Conservation (phyloP, 805 yeast genomes). For the Saccharomycopsis synnaedendra region DNA sequence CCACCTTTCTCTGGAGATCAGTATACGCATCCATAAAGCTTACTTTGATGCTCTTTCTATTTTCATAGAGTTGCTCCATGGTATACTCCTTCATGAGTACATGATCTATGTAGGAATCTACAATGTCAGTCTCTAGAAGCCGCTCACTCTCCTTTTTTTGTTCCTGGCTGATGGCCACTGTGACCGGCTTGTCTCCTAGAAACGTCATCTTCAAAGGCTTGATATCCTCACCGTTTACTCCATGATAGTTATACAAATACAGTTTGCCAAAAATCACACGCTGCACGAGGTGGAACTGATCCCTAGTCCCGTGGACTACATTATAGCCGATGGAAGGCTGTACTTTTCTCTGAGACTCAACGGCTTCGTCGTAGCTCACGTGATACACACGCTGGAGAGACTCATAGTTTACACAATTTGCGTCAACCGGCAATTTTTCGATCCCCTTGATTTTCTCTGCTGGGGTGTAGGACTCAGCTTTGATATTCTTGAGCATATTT, state of each 20-base stretch:
- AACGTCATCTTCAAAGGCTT: constrained; percentile 9
- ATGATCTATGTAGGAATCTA: neutral
- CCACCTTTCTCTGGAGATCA: neutral
- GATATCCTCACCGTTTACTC: constrained; percentile 3
- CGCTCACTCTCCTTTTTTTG: constrained; percentile 1
- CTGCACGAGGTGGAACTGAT: neutral
- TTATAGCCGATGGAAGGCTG: constrained; percentile 7
- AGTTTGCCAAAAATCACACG: constrained; percentile 5
- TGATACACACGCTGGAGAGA: neutral
- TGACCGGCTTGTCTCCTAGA: neutral
- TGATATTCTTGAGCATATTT: neutral
- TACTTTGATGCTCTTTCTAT: neutral
- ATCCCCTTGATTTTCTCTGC: neutral
- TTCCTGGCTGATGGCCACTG: neutral
- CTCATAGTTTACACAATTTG: neutral
- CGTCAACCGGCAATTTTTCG: too few relatives aligned
- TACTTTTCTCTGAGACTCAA: neutral
- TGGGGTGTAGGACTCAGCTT: neutral
- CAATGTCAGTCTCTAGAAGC: constrained; percentile 5
- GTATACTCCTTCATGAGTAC: neutral
- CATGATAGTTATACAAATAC: constrained; percentile 10
- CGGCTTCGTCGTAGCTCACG: neutral
- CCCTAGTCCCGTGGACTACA: constrained; percentile 2
- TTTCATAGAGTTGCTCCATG: neutral
- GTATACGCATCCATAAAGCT: constrained; percentile 2